Evolutionary conservation across 176 grass and related monocot genomes (phyloP).

Genomic region (Musa troglodytarum): DNA sequence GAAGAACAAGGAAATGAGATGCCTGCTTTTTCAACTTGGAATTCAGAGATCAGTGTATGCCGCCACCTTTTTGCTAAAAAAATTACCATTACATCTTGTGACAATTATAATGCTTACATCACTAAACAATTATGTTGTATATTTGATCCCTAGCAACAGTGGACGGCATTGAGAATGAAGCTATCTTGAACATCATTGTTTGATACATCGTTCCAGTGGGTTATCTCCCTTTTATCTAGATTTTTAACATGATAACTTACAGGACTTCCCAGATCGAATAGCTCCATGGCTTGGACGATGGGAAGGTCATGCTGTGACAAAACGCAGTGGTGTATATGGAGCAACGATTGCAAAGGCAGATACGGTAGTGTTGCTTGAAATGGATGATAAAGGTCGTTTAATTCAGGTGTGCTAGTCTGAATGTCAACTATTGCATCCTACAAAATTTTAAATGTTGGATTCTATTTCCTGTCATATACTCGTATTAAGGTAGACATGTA

Average conservation of each 20-base stretch:
- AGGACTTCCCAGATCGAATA: conserved; percentile 29
- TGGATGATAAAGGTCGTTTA: conserved; percentile 40
- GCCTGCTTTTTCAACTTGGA: conserved; percentile 23
- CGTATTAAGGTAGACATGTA: neutral
- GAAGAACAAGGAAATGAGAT: conserved; percentile 44
- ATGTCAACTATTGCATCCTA: neutral
- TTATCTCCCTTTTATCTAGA: too few species aligned
- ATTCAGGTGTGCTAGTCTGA: conserved; percentile 44
- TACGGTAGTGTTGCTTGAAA: conserved; percentile 53
- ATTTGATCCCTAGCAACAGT: neutral
- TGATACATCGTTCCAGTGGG: too few species aligned
- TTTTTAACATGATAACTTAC: neutral
- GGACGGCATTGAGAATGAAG: too few species aligned
- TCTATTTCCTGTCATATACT: too few species aligned
- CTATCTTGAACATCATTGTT: too few species aligned
- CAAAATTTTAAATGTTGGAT: neutral
- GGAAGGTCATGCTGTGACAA: conserved; percentile 81
- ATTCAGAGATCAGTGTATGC: conserved; percentile 25
- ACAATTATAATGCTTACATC: neutral
- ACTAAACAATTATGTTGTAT: neutral
- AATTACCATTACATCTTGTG: neutral
- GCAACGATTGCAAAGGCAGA: conserved; percentile 58
- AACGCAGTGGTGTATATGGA: conserved; percentile 85
- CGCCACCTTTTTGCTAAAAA: neutral
- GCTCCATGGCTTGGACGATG: conserved; percentile 63